Base-by-base conservation (phyloP, 2,329 filamentous ascomycete genomes). In the Ustulina deusta region DNA sequence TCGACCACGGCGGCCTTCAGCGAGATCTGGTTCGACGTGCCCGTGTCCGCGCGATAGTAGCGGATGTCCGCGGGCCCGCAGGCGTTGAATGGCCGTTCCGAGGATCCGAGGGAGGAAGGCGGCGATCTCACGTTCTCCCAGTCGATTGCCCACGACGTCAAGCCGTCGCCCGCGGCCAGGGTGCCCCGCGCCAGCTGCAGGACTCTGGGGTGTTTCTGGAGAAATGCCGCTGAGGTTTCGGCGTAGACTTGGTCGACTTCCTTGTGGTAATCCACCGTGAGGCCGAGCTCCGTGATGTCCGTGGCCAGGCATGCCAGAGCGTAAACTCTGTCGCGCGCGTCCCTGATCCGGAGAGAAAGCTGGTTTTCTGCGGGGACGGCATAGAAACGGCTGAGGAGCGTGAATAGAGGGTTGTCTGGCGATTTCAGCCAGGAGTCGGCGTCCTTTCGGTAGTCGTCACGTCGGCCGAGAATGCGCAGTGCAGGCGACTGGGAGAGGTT, bases 81-180 rank as follows among this genome's bases (percentile, higher is more conserved):
- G 38, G 72, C 72, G 25, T 70, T 61, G 63, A 73, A 73, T 0
- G 56, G 64, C 3, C 71, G 51, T 7, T 69, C 52, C 9, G 55
- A 42, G 0, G 52, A 17, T 0, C 51, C 60, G 10, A 64, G 48
- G 20, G 68, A 64, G 0, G 68, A 69, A 13, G 63, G 69, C 2
- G 71, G 71, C 17, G 34, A 3, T 48, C 29, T 46, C 20, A 72
- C 61, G 32, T 70, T 59, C 25, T 62, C 68, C 73, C 73, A 74
- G 34, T 74, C 69, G 11, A 74, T 61, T 0, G 69, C 58, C 73
- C 73, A 74, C 1, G 73, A 74, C 6, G 70, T 25, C 11, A 62
- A 10, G 17, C 48, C 25, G 3, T 55, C 54, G n/a, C 25, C 57
- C 25, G 29, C 40, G 1, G 17, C 9, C 32, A 11, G 38, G 11